Evolutionary conservation across 2,329 filamentous ascomycete species (phyloP).

Genomic region (Fusarium irregulare): DNA sequence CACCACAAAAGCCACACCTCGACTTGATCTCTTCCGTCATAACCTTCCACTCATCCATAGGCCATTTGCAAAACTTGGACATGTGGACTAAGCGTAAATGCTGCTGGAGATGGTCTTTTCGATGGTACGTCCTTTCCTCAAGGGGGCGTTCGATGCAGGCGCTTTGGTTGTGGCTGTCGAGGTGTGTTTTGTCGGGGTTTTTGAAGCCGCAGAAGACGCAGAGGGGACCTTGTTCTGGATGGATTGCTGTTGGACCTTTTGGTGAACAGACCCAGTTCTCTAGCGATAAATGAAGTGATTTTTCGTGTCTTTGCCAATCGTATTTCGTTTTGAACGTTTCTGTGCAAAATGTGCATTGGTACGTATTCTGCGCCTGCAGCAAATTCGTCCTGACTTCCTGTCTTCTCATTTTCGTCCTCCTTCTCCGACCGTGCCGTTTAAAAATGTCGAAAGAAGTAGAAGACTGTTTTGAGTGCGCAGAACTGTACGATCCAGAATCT

Average conservation of each 20-base stretch:
- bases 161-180: conserved; percentile 52
- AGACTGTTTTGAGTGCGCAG: conserved; percentile 26
- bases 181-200: conserved; percentile 51
- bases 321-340: conserved; percentile 59
- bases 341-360: conserved; percentile 60
- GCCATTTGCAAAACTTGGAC: conserved; percentile 50
- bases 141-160: conserved; percentile 54
- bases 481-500: conserved; percentile 32
- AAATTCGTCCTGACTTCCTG: conserved; percentile 32
- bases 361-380: conserved; percentile 37
- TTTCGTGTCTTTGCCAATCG: conserved; percentile 64
- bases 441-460: conserved; percentile 31
- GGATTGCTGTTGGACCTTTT: conserved; percentile 48
- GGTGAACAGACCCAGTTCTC: conserved; percentile 60
- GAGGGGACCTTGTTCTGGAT: conserved; percentile 49
- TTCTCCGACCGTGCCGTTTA: conserved; percentile 24
- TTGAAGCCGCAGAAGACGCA: conserved; percentile 54
- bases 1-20: conserved; percentile 56
- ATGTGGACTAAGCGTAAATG: conserved; percentile 56
- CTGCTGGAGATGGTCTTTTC: conserved; percentile 58
- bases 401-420: conserved; percentile 22
- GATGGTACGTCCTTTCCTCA: conserved; percentile 58
- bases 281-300: conserved; percentile 58
- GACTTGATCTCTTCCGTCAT: conserved; percentile 52
- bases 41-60: conserved; percentile 53